These are phyloP conservation scores for Naganishia randhawae DNA, from an alignment of 768 basidiomycete species.

Conservation along the genomic window DNA sequence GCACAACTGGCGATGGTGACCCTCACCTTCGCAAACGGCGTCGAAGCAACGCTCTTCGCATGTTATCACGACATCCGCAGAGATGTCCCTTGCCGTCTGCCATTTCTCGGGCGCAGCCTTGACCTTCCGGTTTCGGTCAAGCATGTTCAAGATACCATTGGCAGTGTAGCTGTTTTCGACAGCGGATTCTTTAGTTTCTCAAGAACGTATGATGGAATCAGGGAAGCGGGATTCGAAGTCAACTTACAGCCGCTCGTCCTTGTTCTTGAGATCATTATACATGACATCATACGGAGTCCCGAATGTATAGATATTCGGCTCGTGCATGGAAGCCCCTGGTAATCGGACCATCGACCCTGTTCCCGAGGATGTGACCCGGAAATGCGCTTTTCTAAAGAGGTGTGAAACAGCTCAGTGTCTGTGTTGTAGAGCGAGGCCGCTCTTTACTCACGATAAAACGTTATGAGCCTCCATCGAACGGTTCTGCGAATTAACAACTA, in stretches of 20 bases:
- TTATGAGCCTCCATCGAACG: conserved; percentile 97
- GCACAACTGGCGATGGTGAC: neutral
- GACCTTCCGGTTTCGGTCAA: conserved; percentile 87
- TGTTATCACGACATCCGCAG: conserved; percentile 93
- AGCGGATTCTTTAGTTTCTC: too few relatives aligned
- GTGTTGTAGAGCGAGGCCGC: neutral
- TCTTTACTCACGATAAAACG: conserved; percentile 69
- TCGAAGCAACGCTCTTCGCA: conserved; percentile 99
- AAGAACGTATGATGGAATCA: neutral
- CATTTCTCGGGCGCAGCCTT: conserved; percentile 93
- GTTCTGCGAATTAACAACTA: conserved; percentile 58
- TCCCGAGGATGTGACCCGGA: conserved; percentile 85
- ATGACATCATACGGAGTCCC: conserved; percentile 96
- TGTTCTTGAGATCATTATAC: conserved; percentile 77
- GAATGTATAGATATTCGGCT: conserved; percentile 93
- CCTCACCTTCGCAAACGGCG: conserved; percentile 91
- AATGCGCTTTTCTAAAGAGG: conserved; percentile 72
- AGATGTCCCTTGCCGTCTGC: conserved; percentile 79
- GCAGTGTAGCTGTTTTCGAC: conserved; percentile 68
- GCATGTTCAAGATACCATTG: conserved; percentile 90
- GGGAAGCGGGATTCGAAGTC: neutral
- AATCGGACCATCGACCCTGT: conserved; percentile 96
- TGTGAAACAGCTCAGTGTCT: neutral
- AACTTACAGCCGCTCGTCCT: conserved; percentile 78
- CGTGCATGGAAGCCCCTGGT: conserved; percentile 93